Evolutionary conservation across 495 filamentous ascomycete species (phyloP).

Genomic region (Rhypophila decipiens): DNA sequence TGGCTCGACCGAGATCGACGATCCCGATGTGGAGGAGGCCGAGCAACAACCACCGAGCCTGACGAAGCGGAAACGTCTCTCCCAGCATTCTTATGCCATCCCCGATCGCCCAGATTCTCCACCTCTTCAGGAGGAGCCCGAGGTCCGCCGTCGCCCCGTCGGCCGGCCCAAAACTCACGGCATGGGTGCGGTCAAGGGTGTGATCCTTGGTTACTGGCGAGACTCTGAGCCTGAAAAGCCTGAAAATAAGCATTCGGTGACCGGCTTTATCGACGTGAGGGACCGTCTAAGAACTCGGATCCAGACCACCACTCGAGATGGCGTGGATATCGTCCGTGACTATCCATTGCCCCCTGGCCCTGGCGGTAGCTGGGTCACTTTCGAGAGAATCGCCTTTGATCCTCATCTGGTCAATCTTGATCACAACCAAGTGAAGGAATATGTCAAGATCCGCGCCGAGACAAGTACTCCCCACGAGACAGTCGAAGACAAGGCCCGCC

Average conservation of each 20-base stretch:
- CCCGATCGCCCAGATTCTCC: slow-evolving; percentile 26
- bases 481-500: slow-evolving; percentile 18
- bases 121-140: slow-evolving; percentile 14
- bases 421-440: slow-evolving; percentile 47
- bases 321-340: slow-evolving; percentile 27
- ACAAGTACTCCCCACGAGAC: slow-evolving; percentile 16
- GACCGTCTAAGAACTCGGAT: slow-evolving; percentile 49
- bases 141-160: slow-evolving; percentile 7
- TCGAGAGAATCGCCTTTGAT: slow-evolving; percentile 46
- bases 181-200: slow-evolving; percentile 31
- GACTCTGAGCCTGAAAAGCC: slow-evolving; percentile 37
- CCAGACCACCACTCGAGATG: slow-evolving; percentile 30
- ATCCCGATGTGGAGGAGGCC: slow-evolving; percentile 31
- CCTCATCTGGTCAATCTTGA: slow-evolving; percentile 39
- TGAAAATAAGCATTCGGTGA: slow-evolving; percentile 42
- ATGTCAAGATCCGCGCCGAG: slow-evolving; percentile 45
- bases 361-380: slow-evolving; percentile 51
- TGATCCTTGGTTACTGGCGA: slow-evolving; percentile 48
- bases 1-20: slow-evolving; percentile 22
- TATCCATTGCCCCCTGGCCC: slow-evolving; percentile 44
- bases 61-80: slow-evolving; percentile 49
- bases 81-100: slow-evolving; percentile 32
- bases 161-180: slow-evolving; percentile 24
- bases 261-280: slow-evolving; percentile 48
- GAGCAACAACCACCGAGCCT: slow-evolving; percentile 28